Conservation (phyloP, 2,329 filamentous ascomycete species). For the Cladosporium oxysporum region DNA sequence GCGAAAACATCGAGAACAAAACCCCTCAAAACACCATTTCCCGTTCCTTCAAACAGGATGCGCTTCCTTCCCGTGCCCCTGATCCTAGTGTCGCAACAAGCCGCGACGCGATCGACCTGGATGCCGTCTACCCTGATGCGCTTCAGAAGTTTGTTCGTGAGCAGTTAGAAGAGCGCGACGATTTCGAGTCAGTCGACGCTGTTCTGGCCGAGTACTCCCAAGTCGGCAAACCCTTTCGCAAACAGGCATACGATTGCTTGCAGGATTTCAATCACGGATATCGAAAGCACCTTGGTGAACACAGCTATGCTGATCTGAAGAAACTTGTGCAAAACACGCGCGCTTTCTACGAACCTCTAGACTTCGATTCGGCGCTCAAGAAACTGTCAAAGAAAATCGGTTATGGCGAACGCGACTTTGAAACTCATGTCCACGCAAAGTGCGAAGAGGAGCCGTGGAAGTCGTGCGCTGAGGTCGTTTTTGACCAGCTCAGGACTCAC, state of each 20-base stretch:
- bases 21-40: not conserved
- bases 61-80: slow-evolving; percentile 11
- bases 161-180: not conserved
- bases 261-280: slow-evolving; percentile 5
- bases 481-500: slow-evolving; percentile 7
- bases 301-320: slow-evolving; percentile 5
- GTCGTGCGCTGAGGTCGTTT: not conserved
- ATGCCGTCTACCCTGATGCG: slow-evolving; percentile 9
- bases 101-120: not conserved
- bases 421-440: not conserved
- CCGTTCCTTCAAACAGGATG: not conserved
- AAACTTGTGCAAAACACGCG: not conserved
- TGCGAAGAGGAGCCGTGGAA: slow-evolving; percentile 12
- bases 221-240: not conserved
- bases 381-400: not conserved
- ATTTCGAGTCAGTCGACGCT: slow-evolving; percentile 12
- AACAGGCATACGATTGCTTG: not conserved
- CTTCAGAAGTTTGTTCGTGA: slow-evolving; percentile 13
- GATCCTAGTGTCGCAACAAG: not conserved
- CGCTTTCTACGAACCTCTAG: slow-evolving; percentile 8
- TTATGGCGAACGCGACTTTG: not conserved
- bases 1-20: not conserved
- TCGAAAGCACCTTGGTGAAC: slow-evolving; percentile 6
- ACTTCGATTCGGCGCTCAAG: not conserved
- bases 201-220: not conserved